These are phyloP conservation scores for Zygoascus tannicola DNA, from an alignment of 805 yeast genomes.

Conservation along the genomic window DNA sequence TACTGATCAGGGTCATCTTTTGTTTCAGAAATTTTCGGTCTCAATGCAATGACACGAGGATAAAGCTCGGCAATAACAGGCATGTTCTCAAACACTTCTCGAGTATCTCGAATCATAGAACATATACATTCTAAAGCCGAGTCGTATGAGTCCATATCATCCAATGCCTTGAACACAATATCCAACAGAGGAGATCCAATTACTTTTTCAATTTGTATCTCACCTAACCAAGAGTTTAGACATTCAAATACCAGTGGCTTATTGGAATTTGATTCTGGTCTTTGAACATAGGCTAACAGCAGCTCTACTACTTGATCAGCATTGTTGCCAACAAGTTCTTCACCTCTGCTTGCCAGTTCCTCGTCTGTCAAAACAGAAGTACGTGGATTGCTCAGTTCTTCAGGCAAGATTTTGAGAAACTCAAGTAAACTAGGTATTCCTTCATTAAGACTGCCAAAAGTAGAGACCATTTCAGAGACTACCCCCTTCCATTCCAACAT, in stretches of 20 bases:
- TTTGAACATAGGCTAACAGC: conserved; percentile 39
- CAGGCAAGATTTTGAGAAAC: conserved; percentile 81
- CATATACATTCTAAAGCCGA: conserved; percentile 81
- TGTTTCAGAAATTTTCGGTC: conserved; percentile 32
- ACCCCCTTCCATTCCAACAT: conserved; percentile 64
- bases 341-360: conserved; percentile 59
- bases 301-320: conserved; percentile 60
- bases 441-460: conserved; percentile 34
- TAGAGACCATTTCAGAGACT: conserved; percentile 51
- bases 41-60: conserved; percentile 55
- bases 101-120: conserved; percentile 70
- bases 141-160: conserved; percentile 53
- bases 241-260: conserved; percentile 54
- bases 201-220: conserved; percentile 67
- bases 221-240: conserved; percentile 84
- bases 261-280: conserved; percentile 27
- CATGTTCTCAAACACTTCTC: conserved; percentile 35
- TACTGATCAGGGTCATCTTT: conserved; percentile 53
- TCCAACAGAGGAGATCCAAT: conserved; percentile 55
- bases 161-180: conserved; percentile 55
- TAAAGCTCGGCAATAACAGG: conserved; percentile 57
- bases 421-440: conserved; percentile 50
- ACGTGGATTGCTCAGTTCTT: conserved; percentile 72
- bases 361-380: conserved; percentile 73
- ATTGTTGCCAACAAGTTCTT: conserved; percentile 53